Percentiles rank a stretch among this genome's conserved stretches.
phyloP scores from a whole-genome alignment of 306 rosid genomes.

The Notholithocarpus densiflorus region DNA sequence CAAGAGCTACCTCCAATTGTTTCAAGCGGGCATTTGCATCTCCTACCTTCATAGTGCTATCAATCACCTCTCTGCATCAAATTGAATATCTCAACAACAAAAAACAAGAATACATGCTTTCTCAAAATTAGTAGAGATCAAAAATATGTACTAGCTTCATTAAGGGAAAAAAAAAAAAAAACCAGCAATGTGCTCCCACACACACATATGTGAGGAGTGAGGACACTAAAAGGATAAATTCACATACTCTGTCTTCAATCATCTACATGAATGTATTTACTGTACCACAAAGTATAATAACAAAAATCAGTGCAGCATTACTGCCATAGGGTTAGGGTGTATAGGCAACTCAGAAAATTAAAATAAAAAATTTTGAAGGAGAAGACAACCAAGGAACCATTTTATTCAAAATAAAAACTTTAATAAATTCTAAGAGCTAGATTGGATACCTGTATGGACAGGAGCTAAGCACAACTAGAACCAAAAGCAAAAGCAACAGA shows the following conservation, averaged over 20 bases:
- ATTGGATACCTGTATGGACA: not conserved
- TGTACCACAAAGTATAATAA: not conserved
- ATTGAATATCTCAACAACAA: conserved; percentile 29
- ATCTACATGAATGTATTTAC: not conserved
- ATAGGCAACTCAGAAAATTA: not conserved
- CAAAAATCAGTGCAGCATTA: not conserved
- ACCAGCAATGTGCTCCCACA: no score
- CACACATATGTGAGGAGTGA: no score
- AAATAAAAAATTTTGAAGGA: not conserved
- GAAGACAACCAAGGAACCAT: not conserved
- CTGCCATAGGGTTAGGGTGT: not conserved
- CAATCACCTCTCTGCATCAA: conserved; percentile 72
- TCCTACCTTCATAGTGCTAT: conserved; percentile 60
- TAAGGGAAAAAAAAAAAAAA: no score
- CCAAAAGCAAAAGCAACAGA: no score
- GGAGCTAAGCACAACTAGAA: not conserved
- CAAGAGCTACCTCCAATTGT: conserved; percentile 82
- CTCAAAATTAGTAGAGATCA: not conserved
- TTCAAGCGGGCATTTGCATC: conserved; percentile 67
- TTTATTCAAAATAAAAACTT: not conserved
- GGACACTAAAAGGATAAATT: not conserved
- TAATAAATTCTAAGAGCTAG: not conserved
- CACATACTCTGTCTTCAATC: not conserved
- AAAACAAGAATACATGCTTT: not conserved
- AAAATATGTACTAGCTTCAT: no score